phyloP scores from a whole-genome alignment of 768 basidiomycete genomes.

The Filobasidium wieringae region DNA sequence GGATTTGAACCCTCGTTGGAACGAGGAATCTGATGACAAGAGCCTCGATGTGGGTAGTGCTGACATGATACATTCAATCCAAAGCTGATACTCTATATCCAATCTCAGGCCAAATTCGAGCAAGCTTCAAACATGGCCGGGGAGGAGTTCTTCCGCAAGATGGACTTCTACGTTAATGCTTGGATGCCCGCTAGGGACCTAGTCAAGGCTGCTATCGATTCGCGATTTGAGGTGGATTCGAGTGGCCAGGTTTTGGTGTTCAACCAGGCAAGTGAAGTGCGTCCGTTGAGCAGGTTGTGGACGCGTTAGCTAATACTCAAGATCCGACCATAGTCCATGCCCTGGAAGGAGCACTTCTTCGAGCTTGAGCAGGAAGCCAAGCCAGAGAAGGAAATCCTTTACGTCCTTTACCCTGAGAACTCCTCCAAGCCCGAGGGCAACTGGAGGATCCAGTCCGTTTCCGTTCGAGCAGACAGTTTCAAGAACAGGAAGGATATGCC shows the following conservation, averaged over 20 bases:
- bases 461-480: constrained; percentile 68
- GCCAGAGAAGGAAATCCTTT: constrained; percentile 50
- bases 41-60: constrained; percentile 55
- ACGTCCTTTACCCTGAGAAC: constrained; percentile 64
- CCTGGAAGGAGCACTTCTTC: constrained; percentile 74
- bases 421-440: constrained; percentile 52
- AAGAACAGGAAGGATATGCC: constrained; percentile 84
- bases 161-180: constrained; percentile 72
- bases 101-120: constrained; percentile 53
- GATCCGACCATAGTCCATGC: constrained; percentile 22
- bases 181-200: constrained; percentile 88
- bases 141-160: constrained; percentile 63
- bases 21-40: constrained; percentile 57
- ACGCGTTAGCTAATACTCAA: background rate
- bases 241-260: constrained; percentile 69
- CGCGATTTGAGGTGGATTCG: constrained; percentile 52
- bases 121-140: constrained; percentile 74
- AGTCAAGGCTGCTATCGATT: constrained; percentile 51
- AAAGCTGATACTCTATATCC: background rate
- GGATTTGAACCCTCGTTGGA: constrained; percentile 83
- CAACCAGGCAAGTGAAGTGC: constrained; percentile 45
- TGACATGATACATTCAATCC: background rate
- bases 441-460: constrained; percentile 91
- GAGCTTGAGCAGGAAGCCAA: constrained; percentile 58
- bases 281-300: background rate